Evolutionary conservation across 192 early-diverging fungal genomes (phyloP), one percentile per base, ranked within the genome.

Genomic region (Linnemannia schmuckeri): DNA sequence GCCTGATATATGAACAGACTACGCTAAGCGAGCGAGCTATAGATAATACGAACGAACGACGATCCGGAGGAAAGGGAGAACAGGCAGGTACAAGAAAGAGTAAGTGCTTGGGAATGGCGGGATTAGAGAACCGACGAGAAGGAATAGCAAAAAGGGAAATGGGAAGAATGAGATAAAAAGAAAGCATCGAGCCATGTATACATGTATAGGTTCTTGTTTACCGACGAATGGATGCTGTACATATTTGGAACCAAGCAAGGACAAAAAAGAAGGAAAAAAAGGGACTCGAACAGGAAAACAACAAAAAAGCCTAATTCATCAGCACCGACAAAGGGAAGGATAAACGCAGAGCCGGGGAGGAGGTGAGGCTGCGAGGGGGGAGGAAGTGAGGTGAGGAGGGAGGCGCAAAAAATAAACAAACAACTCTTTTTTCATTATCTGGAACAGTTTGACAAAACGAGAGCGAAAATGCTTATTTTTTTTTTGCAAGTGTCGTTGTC

Each of bases 281-380:
- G 41, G 35, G 70, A 77, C 30, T 77, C 24, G 54, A 77, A 38
- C 27, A 22, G 61, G 41, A 66, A 61, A 57, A 18, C 35, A 57
- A 40, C 47, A 57, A 38, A 55, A 77, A 61, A 77, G n/a, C 52
- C 52, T 49, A 37, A 57, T 52, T 63, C 52, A 77, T 27, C 61
- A 27, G 20, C 49, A 20, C 4, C 49, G 17, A 52, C 13, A 17
- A 49, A 70, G 38, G 17, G 17, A 70, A 52, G 74, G 72, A 49
- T 78, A 74, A 79, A 85, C 70, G 75, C 69, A 79, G 77, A 74
- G 76, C 77, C 77, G 73, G 70, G 20, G 52, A n/a, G 30, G 54
- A 73, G 52, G 3, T 20, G 54, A 73, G 68, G 8, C 8, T 35
- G 71, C 6, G 38, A 71, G 27, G 44, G 44, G 74, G 27, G 41